Evolutionary conservation across 169 alveolate species (phyloP), one percentile per base, ranked within the genome.

Genomic region (Plasmodium reichenowi): DNA sequence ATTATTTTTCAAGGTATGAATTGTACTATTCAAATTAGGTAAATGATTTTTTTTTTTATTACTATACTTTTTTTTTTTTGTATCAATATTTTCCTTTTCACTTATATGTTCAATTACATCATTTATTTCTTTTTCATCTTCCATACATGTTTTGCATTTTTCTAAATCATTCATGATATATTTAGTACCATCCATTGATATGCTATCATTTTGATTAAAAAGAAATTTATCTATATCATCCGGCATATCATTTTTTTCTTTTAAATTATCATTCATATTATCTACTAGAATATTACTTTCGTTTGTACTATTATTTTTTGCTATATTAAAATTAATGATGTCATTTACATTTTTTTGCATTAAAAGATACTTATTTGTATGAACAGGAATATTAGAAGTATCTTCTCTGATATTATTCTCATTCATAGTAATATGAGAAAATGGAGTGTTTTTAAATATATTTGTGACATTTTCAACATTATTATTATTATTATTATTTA

Each of bases 1-100:
- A 26, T 83, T 71, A 68, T 83, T 83, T 72, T 72, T 83, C 26
- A 83, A 45, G 43, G 60, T 68, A 60, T 59, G 70, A 15, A 83
- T 10, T 22, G 91, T 83, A 47, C 54, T 68, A 17, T 70, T 83
- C n/a, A 83, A 47, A 45, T 63, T 63, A 20, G 43, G 48, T 48
- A 56, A 13, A 48, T 68, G 86, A 47, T 83, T 83, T 64, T 48
- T 71, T 32, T 20, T 56, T 1, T 32, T 20, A 45, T 12, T 63
- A 38, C 47, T 5, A 38, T 43, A 63, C 76, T 38, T 38, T 5
- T 38, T 38, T 5, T 38, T 38, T 5, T 38, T 38, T 38, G 47
- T 38, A 38, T 38, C 47, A 5, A 38, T 38, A 38, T 38, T 38
- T 38, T 38, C 47, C 10, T 38, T 38, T 38, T 38, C 47, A 38